Evolutionary conservation across 75 land plant genomes (phyloP), one percentile per base, ranked within the genome.

Genomic region (Selaginella moellendorffii): DNA sequence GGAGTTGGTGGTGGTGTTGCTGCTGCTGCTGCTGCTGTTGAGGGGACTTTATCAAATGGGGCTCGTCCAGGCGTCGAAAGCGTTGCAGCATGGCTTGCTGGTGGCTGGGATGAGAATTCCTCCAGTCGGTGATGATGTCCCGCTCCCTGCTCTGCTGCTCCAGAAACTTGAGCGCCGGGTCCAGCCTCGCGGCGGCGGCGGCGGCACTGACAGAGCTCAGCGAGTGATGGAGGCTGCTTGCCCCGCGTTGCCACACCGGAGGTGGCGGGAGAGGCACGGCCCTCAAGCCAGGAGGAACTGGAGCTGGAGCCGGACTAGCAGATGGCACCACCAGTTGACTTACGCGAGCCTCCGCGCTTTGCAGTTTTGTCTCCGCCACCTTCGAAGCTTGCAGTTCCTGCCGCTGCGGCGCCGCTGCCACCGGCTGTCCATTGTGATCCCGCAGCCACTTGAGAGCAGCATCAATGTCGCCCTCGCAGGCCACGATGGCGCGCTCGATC

Each of bases 391-490:
- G n/a, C n/a, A n/a, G n/a, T n/a, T 19, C 29, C n/a, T 61, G 1
- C 54, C 71, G 2, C 64, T 64, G 2, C 46, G 65, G 22, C 74
- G 78, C 28, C 54, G 54, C 26, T 65, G 54, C 65, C 10, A 46
- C 14, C 19, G 53, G 28, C 18, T 52, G 1, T 24, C 24, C 28
- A n/a, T 42, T 61, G 27, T 12, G 20, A 25, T 63, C 36, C 71
- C 77, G 72, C 26, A 90, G 67, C 2, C 68, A 54, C 54, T 82
- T 81, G 29, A 58, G 72, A 14, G 91, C 91, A 64, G 79, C 81
- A 1, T 76, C 78, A 26, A 90, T 68, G 69, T 86, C 91, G 65
- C 96, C 96, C 63, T 90, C 87, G 65, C 76, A 74, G 1, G 81
- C 69, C 52, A 90, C 85, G 30, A 86, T 62, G 18, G 76, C 87